Evolutionary conservation across 768 basidiomycete species (phyloP), one percentile per base, ranked within the genome.

Genomic region (Rhizopogon vulgaris): DNA sequence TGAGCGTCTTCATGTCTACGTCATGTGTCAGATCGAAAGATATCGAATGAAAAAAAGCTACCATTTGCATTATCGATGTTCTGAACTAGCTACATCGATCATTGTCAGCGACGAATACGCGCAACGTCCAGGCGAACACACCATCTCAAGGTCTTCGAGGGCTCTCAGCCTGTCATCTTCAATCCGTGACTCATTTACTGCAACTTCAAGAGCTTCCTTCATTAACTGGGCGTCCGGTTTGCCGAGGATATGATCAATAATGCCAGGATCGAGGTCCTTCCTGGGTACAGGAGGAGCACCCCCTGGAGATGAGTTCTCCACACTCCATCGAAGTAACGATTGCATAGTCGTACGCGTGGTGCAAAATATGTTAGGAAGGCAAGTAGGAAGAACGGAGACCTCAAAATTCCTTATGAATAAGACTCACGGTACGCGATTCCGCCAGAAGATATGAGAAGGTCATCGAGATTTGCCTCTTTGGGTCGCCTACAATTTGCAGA

Each of bases 11-110:
- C 4, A 94, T 71, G 73, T 94, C 91, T 92, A 58, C 1, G 18
- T 27, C 9, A 41, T 15, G 32, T 54, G 15, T 32, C 9, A 49
- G 6, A 30, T 52, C 1, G 52, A 12, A 54, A 49, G 7, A 17
- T 3, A 25, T 22, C 30, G n/a, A 49, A 30, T 6, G 10, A 30
- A 17, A 34, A 46, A 22, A 15, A 55, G 38, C 15, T 14, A 64
- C 92, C 80, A 63, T 92, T 94, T 0, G 93, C 92, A 65, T 95
- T 95, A 60, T 95, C 93, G 49, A 95, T 90, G 38, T 80, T 80
- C 66, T 95, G 90, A 51, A 94, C 76, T 27, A 94, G 73, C 92
- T 94, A 58, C 25, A 43, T 34, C 37, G 5, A 37, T 15, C 5
- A 37, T 37, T 37, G 37, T 38, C 37, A 38, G 37, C 7, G 37